Conservation (phyloP, 208 protist genomes). For the Leishmania mexicana region DNA sequence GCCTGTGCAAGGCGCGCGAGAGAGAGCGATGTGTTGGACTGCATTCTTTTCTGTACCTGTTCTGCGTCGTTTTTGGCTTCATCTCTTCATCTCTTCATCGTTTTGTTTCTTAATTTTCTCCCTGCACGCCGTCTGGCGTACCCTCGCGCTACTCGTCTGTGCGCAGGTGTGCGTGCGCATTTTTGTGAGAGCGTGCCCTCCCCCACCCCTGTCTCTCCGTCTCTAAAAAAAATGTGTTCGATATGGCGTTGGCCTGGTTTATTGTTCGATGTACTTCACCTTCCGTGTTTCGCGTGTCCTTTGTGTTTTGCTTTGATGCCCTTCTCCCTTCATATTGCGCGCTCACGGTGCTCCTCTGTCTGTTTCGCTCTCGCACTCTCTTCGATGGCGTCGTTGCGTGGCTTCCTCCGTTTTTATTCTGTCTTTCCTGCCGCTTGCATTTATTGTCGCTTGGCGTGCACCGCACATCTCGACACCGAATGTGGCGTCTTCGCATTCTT, state of each 20-base stretch:
- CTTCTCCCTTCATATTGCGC: not conserved
- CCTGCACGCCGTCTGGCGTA: too few relatives aligned
- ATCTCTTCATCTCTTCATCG: not conserved
- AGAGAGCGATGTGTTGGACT: not conserved
- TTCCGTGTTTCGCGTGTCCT: not conserved
- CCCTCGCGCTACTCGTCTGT: too few relatives aligned
- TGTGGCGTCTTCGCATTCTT: too few relatives aligned
- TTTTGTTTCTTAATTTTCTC: not conserved
- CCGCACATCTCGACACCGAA: too few relatives aligned
- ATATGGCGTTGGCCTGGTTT: too few relatives aligned
- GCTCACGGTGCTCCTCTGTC: too few relatives aligned
- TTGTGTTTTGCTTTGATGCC: not conserved
- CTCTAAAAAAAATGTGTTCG: too few relatives aligned
- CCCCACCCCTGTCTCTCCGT: too few relatives aligned
- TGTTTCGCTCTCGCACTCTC: too few relatives aligned
- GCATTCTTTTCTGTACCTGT: not conserved
- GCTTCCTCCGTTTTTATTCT: not conserved
- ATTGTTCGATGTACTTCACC: too few relatives aligned
- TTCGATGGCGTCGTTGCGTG: too few relatives aligned
- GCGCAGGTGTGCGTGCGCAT: too few relatives aligned
- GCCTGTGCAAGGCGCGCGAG: not conserved
- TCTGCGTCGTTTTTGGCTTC: not conserved
- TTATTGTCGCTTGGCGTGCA: not conserved
- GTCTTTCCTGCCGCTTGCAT: not conserved
- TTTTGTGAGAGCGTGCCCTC: not conserved